A percentile compares a stretch with the other conserved stretches of the same genome.
phyloP scores from a whole-genome alignment of 805 yeast species.

The Saccharomyces cerevisiae region DNA sequence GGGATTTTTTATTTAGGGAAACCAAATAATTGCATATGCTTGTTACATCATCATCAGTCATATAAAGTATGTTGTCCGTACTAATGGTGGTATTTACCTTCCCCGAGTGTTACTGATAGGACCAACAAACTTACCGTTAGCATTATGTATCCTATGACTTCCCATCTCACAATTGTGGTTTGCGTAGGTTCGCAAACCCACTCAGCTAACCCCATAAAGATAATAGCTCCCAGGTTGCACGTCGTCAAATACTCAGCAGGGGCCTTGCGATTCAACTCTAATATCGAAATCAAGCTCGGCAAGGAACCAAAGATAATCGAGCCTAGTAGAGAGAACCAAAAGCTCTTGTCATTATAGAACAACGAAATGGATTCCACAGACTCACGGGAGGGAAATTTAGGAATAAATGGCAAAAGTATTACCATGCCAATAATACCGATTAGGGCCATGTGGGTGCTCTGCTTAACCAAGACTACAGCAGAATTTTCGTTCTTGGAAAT shows the following conservation, averaged over 20 bases:
- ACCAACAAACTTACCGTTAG: conserved; percentile 20
- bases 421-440: conserved; percentile 18
- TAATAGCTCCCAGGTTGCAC: conserved; percentile 21
- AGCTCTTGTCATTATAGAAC: conserved; percentile 8
- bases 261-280: conserved; percentile 18
- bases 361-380: conserved; percentile 6
- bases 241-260: conserved; percentile 27
- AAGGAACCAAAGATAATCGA: conserved; percentile 21
- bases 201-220: conserved; percentile 24
- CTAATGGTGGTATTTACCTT: conserved; percentile 7
- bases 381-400: conserved; percentile 2
- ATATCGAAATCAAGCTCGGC: conserved; percentile 19
- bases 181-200: conserved; percentile 25
- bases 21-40: not conserved
- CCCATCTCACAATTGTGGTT: conserved; percentile 28
- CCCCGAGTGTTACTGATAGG: conserved; percentile 15
- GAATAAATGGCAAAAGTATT: conserved; percentile 18
- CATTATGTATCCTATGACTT: conserved; percentile 25
- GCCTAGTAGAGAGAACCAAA: conserved; percentile 14
- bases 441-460: conserved; percentile 13
- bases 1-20: not conserved
- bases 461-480: conserved; percentile 9
- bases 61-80: not conserved
- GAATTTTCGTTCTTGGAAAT: conserved; percentile 4
- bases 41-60: not conserved